Evolutionary conservation across 2,329 filamentous ascomycete genomes (phyloP).

Genomic region (Didymella keratinophila): DNA sequence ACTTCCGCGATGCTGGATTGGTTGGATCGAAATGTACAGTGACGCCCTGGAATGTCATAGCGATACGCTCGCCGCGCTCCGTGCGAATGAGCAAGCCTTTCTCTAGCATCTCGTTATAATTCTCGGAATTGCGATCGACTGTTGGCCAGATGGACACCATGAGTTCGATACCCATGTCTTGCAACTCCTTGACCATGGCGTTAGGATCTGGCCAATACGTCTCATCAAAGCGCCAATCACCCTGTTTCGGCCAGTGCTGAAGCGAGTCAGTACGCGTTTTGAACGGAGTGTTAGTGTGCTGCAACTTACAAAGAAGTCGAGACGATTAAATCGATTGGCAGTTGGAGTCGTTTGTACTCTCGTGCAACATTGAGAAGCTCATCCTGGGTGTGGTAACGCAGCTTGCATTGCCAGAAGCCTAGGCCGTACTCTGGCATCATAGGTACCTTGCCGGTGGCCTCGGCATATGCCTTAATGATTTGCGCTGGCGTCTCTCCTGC

Average conservation of each 20-base stretch:
- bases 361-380: constrained; percentile 61
- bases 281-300: too few relatives aligned
- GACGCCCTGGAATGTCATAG: constrained; percentile 67
- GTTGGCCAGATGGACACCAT: constrained; percentile 77
- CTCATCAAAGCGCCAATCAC: constrained; percentile 72
- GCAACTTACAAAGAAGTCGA: constrained; percentile 65
- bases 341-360: constrained; percentile 62
- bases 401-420: not conserved
- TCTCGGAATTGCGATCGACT: constrained; percentile 66
- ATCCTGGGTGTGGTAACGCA: not conserved
- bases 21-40: constrained; percentile 70
- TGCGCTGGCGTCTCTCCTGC: not conserved
- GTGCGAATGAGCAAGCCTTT: constrained; percentile 66
- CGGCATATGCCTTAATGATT: not conserved
- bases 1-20: constrained; percentile 65
- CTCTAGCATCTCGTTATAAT: constrained; percentile 69
- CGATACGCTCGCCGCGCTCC: constrained; percentile 66
- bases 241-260: constrained; percentile 68
- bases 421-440: not conserved
- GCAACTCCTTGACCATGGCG: constrained; percentile 69
- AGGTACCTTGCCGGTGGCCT: not conserved
- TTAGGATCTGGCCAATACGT: constrained; percentile 72
- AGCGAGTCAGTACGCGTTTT: too few relatives aligned
- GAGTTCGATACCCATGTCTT: constrained; percentile 66
- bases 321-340: constrained; percentile 72